A percentile compares a stretch with the other conserved stretches of the same genome.
phyloP scores from a whole-genome alignment of 345 rosid genomes.

The Erucastrum elatum region DNA sequence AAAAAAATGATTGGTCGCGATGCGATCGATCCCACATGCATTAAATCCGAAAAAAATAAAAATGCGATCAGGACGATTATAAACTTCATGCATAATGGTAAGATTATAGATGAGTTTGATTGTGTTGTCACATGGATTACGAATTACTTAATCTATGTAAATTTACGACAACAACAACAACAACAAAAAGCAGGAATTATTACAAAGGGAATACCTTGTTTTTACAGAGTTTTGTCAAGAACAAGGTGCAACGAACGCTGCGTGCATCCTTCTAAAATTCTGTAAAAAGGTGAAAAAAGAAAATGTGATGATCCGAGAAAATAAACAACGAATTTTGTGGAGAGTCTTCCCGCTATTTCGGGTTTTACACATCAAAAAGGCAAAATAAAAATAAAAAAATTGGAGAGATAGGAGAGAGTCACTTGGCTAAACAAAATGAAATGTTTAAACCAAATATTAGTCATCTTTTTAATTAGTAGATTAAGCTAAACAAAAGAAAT shows the following conservation, averaged over 20 bases:
- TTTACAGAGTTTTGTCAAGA: conserved; percentile 28
- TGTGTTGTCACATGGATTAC: not conserved
- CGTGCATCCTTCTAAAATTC: not conserved
- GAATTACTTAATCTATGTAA: not conserved
- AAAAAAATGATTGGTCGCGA: not conserved
- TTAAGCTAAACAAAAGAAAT: too few species aligned
- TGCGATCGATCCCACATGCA: conserved; percentile 10
- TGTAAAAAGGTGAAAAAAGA: not conserved
- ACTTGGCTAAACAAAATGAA: not conserved
- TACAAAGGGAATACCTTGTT: not conserved
- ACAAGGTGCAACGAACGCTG: not conserved
- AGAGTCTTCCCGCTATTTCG: conserved; percentile 34
- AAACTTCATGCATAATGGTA: not conserved
- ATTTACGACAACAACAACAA: not conserved
- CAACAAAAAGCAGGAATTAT: not conserved
- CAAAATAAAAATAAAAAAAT: not conserved
- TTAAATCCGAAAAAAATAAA: not conserved
- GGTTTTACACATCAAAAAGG: conserved; percentile 16
- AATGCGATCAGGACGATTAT: not conserved
- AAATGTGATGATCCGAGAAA: conserved; percentile 41
- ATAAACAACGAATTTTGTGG: conserved; percentile 39
- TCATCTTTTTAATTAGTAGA: too few species aligned
- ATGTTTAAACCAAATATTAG: not conserved
- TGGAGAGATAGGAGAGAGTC: not conserved
- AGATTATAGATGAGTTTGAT: not conserved